These are phyloP conservation scores for Castanea sativa DNA, from an alignment of 306 rosid species.

Conservation along the genomic window DNA sequence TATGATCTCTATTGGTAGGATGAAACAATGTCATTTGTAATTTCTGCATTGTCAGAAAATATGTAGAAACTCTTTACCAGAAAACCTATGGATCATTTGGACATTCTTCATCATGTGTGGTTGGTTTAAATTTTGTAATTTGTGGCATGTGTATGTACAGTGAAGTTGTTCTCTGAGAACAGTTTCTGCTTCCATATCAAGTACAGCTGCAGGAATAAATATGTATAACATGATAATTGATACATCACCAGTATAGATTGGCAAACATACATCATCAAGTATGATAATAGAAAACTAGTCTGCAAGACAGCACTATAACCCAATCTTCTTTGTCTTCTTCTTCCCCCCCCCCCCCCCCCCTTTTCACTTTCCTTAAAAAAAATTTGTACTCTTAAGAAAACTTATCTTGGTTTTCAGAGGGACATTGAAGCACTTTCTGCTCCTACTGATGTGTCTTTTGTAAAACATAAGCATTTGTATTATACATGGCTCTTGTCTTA, in stretches of 20 bases:
- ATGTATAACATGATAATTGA: not conserved
- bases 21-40: not conserved
- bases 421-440: not conserved
- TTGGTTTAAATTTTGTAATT: not conserved
- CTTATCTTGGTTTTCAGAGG: conserved; percentile 8
- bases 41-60: not conserved
- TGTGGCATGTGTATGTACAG: not conserved
- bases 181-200: not conserved
- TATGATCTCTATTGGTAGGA: not conserved
- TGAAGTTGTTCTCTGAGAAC: not conserved
- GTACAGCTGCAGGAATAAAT: not conserved
- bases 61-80: not conserved
- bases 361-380: not conserved
- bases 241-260: not conserved
- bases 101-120: not conserved
- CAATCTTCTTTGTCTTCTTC: not conserved
- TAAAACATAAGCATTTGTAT: no score
- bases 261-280: not conserved
- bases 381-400: not conserved
- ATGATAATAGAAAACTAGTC: not conserved
- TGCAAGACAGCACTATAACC: not conserved
- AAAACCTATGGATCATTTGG: not conserved
- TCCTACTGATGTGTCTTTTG: conserved; percentile 27
- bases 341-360: not conserved
- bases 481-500: no score